Evolutionary conservation across 129 eudicot genomes (phyloP), one percentile per base, ranked within the genome.

Genomic region (Cynara cardunculus): DNA sequence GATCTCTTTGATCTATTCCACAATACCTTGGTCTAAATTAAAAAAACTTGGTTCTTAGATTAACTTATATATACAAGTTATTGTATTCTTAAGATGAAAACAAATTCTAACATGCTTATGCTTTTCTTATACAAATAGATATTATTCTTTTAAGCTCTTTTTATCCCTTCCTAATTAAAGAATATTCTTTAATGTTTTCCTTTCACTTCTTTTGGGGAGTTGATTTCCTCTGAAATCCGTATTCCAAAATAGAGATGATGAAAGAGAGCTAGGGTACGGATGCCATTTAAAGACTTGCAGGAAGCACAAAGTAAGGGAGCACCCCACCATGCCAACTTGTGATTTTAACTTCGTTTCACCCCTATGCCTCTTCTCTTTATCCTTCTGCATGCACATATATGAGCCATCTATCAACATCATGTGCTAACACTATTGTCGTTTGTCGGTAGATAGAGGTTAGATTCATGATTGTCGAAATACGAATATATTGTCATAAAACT

Each of bases 271-370:
- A 32, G 61, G 56, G 81, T 68, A 75, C 81, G 75, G 69, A 56
- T 70, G 44, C 56, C 85, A 81, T 81, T 28, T 74, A 81, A 16
- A 69, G 69, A 41, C 24, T 81, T n/a, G n/a, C 53, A 65, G 73
- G 72, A 72, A 72, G 64, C 78, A 81, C 28, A 73, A 39, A 62
- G 14, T 62, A 39, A 80, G 25, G 41, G n/a, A 30, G 13, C 56
- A 49, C 80, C 84, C 85, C 76, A 81, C 85, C 79, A 27, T 66
- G 37, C 56, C 56, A 67, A 67, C 21, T 67, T 49, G 62, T 49
- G 65, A 56, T 56, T 56, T 56, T 56, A 56, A 56, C 65, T 56
- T 56, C 10, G 2, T 19, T 56, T 56, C n/a, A 56, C 65, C 65
- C 25, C 62, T 49, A 4, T 49, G 22, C 19, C 22, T 16, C 65